Evolutionary conservation across 2,329 filamentous ascomycete genomes (phyloP).

Genomic region (Fusarium aywerte): DNA sequence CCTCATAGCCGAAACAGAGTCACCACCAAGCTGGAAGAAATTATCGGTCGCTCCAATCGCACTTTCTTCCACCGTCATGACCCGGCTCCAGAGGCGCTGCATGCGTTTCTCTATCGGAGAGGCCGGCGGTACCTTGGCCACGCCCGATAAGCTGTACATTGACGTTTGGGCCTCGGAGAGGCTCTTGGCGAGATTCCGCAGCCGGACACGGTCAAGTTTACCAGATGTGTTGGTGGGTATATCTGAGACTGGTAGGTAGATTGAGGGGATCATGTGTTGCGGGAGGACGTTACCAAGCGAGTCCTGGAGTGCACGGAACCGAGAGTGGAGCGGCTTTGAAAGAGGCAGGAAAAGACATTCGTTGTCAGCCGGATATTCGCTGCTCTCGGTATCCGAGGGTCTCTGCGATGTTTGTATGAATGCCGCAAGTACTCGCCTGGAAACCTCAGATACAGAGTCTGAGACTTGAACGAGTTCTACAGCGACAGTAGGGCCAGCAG

Average conservation of each 20-base stretch:
- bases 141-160: slow-evolving; percentile 3
- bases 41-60: slow-evolving; percentile 7
- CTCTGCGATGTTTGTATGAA: slow-evolving; percentile 4
- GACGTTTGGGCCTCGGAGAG: slow-evolving; percentile 3
- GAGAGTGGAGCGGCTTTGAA: slow-evolving; percentile 5
- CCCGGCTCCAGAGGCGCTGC: slow-evolving; percentile 2
- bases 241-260: slow-evolving; percentile 4
- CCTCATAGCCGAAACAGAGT: slow-evolving; percentile 5
- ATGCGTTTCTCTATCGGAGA: slow-evolving; percentile 1
- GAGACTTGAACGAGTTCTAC: slow-evolving; percentile 8
- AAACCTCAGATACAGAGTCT: slow-evolving; percentile 5
- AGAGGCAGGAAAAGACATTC: slow-evolving; percentile 5
- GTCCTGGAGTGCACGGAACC: slow-evolving; percentile 7
- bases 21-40: slow-evolving; percentile 7
- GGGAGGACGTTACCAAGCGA: slow-evolving; percentile 3
- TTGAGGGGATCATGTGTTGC: slow-evolving; percentile 6
- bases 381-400: slow-evolving; percentile 2
- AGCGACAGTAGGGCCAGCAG: slow-evolving; percentile 4
- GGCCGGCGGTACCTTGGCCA: slow-evolving; percentile 1
- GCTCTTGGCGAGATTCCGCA: slow-evolving; percentile 1
- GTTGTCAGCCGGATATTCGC: slow-evolving; percentile 6
- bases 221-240: slow-evolving; percentile 7
- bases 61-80: slow-evolving; percentile 5
- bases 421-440: slow-evolving; percentile 5
- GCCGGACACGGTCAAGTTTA: slow-evolving; percentile 2